Evolutionary conservation across 306 rosid species (phyloP), one percentile per base, ranked within the genome.

Genomic region (Fragaria nilgerrensis): DNA sequence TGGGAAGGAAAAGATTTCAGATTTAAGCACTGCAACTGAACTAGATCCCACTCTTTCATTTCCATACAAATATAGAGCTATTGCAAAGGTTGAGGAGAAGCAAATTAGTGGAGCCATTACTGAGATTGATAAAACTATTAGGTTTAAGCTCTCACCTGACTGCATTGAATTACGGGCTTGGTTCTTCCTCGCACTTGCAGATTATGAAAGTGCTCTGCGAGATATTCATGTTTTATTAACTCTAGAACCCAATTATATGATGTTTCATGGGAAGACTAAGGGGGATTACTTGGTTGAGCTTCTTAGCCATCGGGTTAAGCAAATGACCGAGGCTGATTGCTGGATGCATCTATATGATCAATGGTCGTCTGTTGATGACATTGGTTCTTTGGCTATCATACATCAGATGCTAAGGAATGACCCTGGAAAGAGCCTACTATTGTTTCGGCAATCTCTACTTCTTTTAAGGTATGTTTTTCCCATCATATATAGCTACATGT

Each of bases 271-370:
- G 66, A 92, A 83, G 85, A 77, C 90, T 53, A 73, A 70, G 50
- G 96, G 87, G 34, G 83, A 86, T 79, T 80, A 67, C 78, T 50
- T 92, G 89, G 86, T 87, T 50, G 82, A 75, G 82, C 80, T 86
- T 52, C 84, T 92, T 64, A 81, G 67, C 62, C 81, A 48, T 36
- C 68, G 61, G 62, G 77, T 86, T 84, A 88, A 64, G 80, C 78
- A 82, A 65, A 79, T 80, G 86, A 87, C 80, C 66, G 90, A 81
- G 22, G 92, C 92, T 70, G 94, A 93, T 50, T 89, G 94, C 86
- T 93, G 97, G 97, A 90, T 90, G 97, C 86, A 86, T n/a, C 82
- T 90, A 16, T 89, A 90, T 56, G 87, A 93, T 63, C 88, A 86
- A 78, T 93, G 97, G 97, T 93, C 94, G 39, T 84, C 83, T 39